A percentile compares a stretch with the other conserved stretches of the same genome.
These are phyloP conservation scores for Neurospora sublineolata DNA, from an alignment of 495 filamentous ascomycete species.

Conservation along the genomic window DNA sequence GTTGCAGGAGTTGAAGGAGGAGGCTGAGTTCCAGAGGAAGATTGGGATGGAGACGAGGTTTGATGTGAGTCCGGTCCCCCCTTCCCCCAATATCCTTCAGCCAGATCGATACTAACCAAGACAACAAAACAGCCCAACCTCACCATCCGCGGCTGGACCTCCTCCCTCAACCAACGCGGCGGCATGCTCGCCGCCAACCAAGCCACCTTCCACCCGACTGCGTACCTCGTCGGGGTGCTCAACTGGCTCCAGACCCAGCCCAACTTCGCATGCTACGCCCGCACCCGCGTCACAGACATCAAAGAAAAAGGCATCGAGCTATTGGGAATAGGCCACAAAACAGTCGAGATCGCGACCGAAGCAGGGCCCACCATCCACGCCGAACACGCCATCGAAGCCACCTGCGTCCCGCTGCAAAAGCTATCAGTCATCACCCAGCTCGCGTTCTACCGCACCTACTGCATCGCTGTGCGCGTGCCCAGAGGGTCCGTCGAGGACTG, in stretches of 20 bases:
- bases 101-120: not conserved
- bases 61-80: constrained; percentile 20
- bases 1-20: constrained; percentile 22
- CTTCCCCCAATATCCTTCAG: not conserved
- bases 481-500: constrained; percentile 39
- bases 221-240: constrained; percentile 41
- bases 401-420: constrained; percentile 46
- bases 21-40: constrained; percentile 29
- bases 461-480: constrained; percentile 45
- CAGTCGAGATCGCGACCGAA: constrained; percentile 33
- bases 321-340: constrained; percentile 25
- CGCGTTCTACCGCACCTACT: constrained; percentile 43
- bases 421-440: constrained; percentile 38
- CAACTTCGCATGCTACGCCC: constrained; percentile 44
- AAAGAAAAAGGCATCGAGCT: constrained; percentile 34
- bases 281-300: constrained; percentile 36
- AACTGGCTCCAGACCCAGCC: constrained; percentile 37
- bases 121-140: constrained; percentile 19
- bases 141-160: constrained; percentile 32
- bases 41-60: constrained; percentile 34
- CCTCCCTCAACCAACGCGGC: constrained; percentile 38
- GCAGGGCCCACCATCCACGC: constrained; percentile 35
- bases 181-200: constrained; percentile 36
- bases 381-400: constrained; percentile 41
- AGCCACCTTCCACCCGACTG: constrained; percentile 48